Base-by-base conservation (phyloP, 345 rosid genomes). In the Camelina hispida region DNA sequence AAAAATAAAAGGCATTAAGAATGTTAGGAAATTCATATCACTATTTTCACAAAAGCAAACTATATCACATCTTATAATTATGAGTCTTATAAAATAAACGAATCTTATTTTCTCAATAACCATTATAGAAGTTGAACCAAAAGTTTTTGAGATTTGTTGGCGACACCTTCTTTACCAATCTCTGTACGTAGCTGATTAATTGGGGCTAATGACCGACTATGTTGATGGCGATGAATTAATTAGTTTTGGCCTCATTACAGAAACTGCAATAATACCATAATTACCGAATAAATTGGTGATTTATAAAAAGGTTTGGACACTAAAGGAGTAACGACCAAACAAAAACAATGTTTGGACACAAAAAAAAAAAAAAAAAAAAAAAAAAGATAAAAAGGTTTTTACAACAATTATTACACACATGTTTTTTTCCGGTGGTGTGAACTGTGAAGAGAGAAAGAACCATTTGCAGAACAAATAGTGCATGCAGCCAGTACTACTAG, bases 211-310 rank as follows among this genome's bases (percentile, higher is more conserved):
- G 47, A 43, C 56, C 70, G 53, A 62, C 23, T 37, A 37, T 3
- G n/a, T 63, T 9, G 56, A 53, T n/a, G n/a, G n/a, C n/a, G n/a
- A n/a, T 73, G 9, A 73, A 15, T 54, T 43, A 10, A 43, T 15
- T 30, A 43, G 6, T 30, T 17, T 44, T 18, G 32, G 43, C 64
- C 2, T 54, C 30, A 54, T 30, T 14, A 63, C 55, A 42, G 5
- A 62, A 30, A 43, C 20, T 37, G 15, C 57, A 65, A 4, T 73
- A 43, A 48, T 5, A 23, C 15, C 17, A 48, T 2, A 50, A n/a
- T n/a, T n/a, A 50, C 62, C 78, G 73, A 75, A 58, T 4, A 53
- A 30, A 42, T 30, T 51, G 79, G 38, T 68, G 55, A 42, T 47
- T 10, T 13, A n/a, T 9, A 9, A 57, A 46, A 56, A 37, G 58